A percentile compares a stretch with the other conserved stretches of the same genome.
Conservation (phyloP, 2,329 filamentous ascomycete species). For the Exophiala bonariae region DNA sequence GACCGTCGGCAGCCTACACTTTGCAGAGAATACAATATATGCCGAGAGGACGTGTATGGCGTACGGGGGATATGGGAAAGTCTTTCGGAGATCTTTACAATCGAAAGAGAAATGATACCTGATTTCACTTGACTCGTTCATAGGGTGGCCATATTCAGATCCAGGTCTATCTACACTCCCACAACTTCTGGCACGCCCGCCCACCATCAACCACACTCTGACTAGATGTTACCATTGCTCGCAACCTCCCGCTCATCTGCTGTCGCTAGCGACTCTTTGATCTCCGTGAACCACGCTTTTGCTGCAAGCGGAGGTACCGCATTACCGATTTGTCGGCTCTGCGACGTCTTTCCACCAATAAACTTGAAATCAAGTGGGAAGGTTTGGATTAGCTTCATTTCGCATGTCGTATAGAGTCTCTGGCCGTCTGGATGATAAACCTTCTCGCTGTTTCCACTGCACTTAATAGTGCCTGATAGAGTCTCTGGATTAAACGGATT, state of each 20-base stretch:
- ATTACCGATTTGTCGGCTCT: conserved; percentile 70
- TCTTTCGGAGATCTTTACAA: no score
- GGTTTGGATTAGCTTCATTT: conserved; percentile 68
- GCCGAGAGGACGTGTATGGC: no score
- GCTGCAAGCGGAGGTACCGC: conserved; percentile 66
- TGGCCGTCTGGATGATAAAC: conserved; percentile 63
- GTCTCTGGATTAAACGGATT: conserved; percentile 48
- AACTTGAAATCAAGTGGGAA: conserved; percentile 67
- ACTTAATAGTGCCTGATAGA: conserved; percentile 64
- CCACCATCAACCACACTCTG: no score
- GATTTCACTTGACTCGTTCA: no score
- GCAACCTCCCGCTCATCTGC: conserved; percentile 32
- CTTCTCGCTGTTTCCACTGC: conserved; percentile 57
- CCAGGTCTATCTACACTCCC: no score
- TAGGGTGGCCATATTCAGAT: no score
- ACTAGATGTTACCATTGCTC: background rate
- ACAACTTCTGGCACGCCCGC: no score
- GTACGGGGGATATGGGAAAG: no score
- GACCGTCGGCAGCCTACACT: no score
- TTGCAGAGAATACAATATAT: no score
- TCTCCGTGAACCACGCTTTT: conserved; percentile 38
- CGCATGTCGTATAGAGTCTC: conserved; percentile 65
- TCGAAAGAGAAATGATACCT: no score
- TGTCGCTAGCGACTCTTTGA: conserved; percentile 37
- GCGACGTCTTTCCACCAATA: conserved; percentile 38